These are phyloP conservation scores for Rosa lucieae DNA, from an alignment of 306 rosid genomes.

Conservation along the genomic window DNA sequence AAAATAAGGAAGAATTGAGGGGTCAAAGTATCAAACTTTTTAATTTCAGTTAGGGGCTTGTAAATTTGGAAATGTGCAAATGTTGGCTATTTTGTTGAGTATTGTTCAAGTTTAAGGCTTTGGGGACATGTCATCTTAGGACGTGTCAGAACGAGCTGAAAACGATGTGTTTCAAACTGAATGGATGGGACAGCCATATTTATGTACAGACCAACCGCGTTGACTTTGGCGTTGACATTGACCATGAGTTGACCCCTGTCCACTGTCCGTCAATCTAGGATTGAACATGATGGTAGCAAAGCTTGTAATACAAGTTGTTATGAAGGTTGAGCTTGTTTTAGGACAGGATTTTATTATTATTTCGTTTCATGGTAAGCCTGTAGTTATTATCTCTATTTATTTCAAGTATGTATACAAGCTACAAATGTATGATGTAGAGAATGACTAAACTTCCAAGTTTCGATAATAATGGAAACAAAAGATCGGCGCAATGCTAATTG, in stretches of 20 bases:
- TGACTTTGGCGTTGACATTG: slow-evolving; percentile 1
- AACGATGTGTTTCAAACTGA: not conserved
- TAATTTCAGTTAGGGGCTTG: not conserved
- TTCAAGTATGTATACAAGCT: no score
- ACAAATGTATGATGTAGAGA: no score
- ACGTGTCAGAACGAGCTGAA: not conserved
- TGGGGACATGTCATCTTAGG: not conserved
- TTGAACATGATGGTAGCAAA: not conserved
- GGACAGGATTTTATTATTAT: no score
- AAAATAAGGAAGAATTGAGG: not conserved
- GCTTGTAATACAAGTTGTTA: not conserved
- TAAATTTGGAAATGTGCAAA: not conserved
- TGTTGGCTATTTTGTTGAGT: not conserved
- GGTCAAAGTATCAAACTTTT: not conserved
- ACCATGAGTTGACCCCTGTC: not conserved
- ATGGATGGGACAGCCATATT: not conserved
- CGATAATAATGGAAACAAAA: no score
- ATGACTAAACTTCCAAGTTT: no score
- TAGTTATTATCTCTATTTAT: no score
- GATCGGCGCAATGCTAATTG: no score
- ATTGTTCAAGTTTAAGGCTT: not conserved
- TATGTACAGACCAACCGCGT: not conserved
- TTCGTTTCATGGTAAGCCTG: no score
- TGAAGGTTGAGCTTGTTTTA: no score
- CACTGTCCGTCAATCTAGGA: not conserved